Evolutionary conservation across 176 grass and related monocot genomes (phyloP).

Genomic region (Pharus latifolius): DNA sequence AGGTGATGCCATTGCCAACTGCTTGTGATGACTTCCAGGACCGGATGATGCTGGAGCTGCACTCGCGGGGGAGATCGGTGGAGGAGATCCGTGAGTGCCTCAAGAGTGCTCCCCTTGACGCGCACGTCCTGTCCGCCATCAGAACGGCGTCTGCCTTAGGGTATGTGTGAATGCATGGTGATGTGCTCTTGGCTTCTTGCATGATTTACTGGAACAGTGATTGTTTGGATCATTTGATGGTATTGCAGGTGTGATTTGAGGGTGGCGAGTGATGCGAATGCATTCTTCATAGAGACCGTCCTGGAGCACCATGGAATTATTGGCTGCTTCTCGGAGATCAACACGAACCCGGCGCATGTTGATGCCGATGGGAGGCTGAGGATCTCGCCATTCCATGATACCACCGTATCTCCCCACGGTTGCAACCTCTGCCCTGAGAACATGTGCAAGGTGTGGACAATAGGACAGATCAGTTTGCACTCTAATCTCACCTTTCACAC

Average conservation of each 20-base stretch:
- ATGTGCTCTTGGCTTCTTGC: not conserved
- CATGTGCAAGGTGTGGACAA: constrained; percentile 79
- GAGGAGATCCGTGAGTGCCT: constrained; percentile 58
- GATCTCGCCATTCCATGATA: constrained; percentile 62
- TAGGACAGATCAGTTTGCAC: constrained; percentile 13
- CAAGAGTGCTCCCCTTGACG: constrained; percentile 40
- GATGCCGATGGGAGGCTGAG: constrained; percentile 53
- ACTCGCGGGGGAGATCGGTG: constrained; percentile 41
- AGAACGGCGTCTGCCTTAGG: constrained; percentile 38
- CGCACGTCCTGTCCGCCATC: constrained; percentile 47
- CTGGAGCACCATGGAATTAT: constrained; percentile 59
- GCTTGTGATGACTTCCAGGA: constrained; percentile 33
- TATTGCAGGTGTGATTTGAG: constrained; percentile 56
- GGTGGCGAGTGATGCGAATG: constrained; percentile 84
- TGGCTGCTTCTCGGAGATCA: constrained; percentile 68
- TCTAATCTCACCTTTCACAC: not conserved
- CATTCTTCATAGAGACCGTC: constrained; percentile 77
- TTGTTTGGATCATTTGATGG: not conserved
- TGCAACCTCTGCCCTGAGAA: constrained; percentile 75
- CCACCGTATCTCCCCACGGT: constrained; percentile 29
- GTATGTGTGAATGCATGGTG: not conserved
- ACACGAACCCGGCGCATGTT: constrained; percentile 47
- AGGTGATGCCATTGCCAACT: not conserved
- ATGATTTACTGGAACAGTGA: not conserved
- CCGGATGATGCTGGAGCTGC: constrained; percentile 73